These are phyloP conservation scores for Marasmius sp. DNA, from an alignment of 1,284 basidiomycete genomes.

Conservation along the genomic window DNA sequence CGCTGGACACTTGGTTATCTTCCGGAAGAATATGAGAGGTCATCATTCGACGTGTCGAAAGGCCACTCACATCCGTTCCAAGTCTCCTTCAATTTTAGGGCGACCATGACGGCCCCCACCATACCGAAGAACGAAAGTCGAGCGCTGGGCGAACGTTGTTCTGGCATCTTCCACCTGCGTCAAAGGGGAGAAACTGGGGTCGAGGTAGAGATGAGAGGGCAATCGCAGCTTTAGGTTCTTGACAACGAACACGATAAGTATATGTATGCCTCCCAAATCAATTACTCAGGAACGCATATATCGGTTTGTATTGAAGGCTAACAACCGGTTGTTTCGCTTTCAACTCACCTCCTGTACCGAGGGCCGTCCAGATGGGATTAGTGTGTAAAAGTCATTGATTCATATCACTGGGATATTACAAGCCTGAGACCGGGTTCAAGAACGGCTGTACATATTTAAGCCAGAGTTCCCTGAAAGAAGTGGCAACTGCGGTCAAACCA, in stretches of 20 bases:
- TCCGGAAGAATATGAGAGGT: neutral
- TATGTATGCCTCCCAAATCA: too few relatives aligned
- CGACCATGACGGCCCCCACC: conserved; percentile 45
- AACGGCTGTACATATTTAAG: conserved; percentile 5
- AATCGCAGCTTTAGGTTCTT: too few relatives aligned
- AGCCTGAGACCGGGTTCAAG: neutral
- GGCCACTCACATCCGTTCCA: conserved; percentile 45
- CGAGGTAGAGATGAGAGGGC: too few relatives aligned
- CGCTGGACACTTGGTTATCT: conserved; percentile 43
- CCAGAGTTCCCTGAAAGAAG: conserved; percentile 18
- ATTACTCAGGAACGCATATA: too few relatives aligned
- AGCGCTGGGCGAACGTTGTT: neutral
- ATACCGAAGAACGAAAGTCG: conserved; percentile 40
- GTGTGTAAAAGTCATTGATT: too few relatives aligned
- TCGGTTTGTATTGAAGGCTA: too few relatives aligned
- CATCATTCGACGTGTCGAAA: neutral
- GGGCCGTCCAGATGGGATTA: too few relatives aligned
- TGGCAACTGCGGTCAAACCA: conserved; percentile 7
- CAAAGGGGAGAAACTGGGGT: too few relatives aligned
- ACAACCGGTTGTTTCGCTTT: too few relatives aligned
- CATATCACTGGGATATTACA: too few relatives aligned
- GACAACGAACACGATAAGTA: too few relatives aligned
- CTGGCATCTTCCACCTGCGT: conserved; percentile 2
- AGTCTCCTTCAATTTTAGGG: conserved; percentile 48
- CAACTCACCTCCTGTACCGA: too few relatives aligned